Conservation (phyloP, 2,329 filamentous ascomycete genomes). For the Tolypocladium amazonense region DNA sequence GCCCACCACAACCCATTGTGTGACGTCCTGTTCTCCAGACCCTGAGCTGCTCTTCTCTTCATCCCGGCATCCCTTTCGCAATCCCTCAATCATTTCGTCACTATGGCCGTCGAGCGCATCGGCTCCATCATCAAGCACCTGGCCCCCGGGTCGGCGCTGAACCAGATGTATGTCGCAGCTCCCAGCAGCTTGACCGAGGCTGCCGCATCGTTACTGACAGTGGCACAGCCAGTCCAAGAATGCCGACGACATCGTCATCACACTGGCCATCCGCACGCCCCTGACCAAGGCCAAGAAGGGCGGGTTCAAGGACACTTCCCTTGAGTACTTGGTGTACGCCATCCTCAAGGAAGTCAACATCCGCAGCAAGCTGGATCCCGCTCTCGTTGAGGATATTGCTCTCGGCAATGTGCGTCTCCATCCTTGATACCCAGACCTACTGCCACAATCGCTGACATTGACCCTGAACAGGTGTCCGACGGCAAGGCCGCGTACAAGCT, state of each 20-base stretch:
- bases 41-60: neutral
- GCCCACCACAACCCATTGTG: neutral
- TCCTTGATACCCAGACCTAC: neutral
- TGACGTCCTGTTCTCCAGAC: neutral
- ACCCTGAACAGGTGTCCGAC: constrained; percentile 56
- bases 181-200: neutral
- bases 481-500: constrained; percentile 81
- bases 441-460: constrained; percentile 1
- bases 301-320: constrained; percentile 84
- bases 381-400: constrained; percentile 79
- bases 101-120: constrained; percentile 77
- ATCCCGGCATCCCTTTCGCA: neutral
- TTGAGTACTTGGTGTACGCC: constrained; percentile 79
- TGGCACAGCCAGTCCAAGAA: constrained; percentile 70
- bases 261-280: constrained; percentile 79
- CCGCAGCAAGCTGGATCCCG: constrained; percentile 67
- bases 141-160: constrained; percentile 59
- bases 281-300: constrained; percentile 84
- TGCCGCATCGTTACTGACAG: neutral
- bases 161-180: constrained; percentile 56
- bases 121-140: constrained; percentile 82
- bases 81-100: constrained; percentile 8
- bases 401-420: constrained; percentile 64
- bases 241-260: constrained; percentile 94
- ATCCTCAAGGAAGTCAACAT: constrained; percentile 66